Evolutionary conservation across 2,329 filamentous ascomycete species (phyloP).

Genomic region (Hypoxylon sp.): DNA sequence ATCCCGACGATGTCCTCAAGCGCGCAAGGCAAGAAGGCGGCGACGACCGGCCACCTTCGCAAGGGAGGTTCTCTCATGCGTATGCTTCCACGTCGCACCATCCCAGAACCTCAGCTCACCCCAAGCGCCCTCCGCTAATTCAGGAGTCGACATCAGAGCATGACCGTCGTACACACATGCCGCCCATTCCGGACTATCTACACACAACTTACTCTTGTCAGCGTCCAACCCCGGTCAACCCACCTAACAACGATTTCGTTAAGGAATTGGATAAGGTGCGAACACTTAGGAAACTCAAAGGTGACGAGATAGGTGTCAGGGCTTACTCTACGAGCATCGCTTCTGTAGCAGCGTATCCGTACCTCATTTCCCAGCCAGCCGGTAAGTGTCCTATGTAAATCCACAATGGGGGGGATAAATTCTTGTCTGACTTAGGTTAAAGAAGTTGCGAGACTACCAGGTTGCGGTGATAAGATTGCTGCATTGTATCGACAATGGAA

Average conservation of each 20-base stretch:
- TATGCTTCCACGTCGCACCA: slow-evolving; percentile 39
- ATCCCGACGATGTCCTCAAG: slow-evolving; percentile 51
- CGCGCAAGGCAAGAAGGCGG: slow-evolving; percentile 51
- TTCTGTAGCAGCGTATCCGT: slow-evolving; percentile 84
- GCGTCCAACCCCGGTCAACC: slow-evolving; percentile 77
- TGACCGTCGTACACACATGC: slow-evolving; percentile 70
- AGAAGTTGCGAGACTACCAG: slow-evolving; percentile 75
- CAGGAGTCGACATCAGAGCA: slow-evolving; percentile 85
- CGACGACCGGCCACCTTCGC: slow-evolving; percentile 35
- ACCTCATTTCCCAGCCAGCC: slow-evolving; percentile 58
- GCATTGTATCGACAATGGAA: slow-evolving; percentile 83
- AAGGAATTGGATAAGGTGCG: slow-evolving; percentile 81
- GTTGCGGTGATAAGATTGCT: slow-evolving; percentile 85
- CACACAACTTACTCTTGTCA: slow-evolving; percentile 83
- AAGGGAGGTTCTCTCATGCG: slow-evolving; percentile 5
- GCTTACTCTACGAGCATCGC: slow-evolving; percentile 93
- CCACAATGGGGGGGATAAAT: slow-evolving; percentile 33
- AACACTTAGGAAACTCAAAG: slow-evolving; percentile 76
- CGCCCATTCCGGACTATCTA: slow-evolving; percentile 77
- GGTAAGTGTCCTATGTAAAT: slow-evolving; percentile 60
- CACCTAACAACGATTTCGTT: slow-evolving; percentile 83
- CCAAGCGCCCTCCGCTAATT: slow-evolving; percentile 62
- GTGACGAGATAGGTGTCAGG: slow-evolving; percentile 83
- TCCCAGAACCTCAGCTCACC: slow-evolving; percentile 52
- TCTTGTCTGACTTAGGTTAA: slow-evolving; percentile 18